Evolutionary conservation across 441 rosid genomes (phyloP).

Genomic region (Pelargonium australe): DNA sequence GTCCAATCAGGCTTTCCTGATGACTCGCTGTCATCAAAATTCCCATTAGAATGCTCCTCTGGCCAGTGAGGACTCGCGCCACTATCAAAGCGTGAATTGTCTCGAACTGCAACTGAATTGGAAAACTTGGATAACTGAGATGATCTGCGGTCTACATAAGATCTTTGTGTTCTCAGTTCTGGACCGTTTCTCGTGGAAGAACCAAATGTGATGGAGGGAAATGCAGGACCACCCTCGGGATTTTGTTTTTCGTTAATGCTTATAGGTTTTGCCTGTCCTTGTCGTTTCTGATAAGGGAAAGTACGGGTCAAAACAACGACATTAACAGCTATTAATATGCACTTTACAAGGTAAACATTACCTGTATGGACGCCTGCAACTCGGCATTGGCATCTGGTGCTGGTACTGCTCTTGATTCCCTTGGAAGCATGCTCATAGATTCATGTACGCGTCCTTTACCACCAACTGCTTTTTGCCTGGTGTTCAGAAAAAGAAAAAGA

Average conservation of each 20-base stretch:
- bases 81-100: no score
- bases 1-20: not conserved
- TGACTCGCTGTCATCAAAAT: not conserved
- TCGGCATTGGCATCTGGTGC: slow-evolving; percentile 98
- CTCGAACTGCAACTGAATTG: not conserved
- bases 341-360: slow-evolving; percentile 7
- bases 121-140: slow-evolving; percentile 23
- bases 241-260: slow-evolving; percentile 94
- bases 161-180: slow-evolving; percentile 31
- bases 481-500: slow-evolving; percentile 13
- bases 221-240: slow-evolving; percentile 23
- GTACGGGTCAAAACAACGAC: not conserved
- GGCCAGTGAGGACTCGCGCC: no score
- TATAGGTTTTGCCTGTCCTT: slow-evolving; percentile 58
- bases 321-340: no score
- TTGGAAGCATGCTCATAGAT: slow-evolving; percentile 61
- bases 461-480: slow-evolving; percentile 53
- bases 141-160: slow-evolving; percentile 30
- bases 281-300: slow-evolving; percentile 58
- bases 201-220: no score
- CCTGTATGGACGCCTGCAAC: slow-evolving; percentile 77
- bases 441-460: slow-evolving; percentile 60
- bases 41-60: no score
- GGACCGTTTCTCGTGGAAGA: slow-evolving; percentile 19
- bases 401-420: slow-evolving; percentile 87